Percentiles rank a stretch among this genome's conserved stretches.
Evolutionary conservation across 2,329 filamentous ascomycete species (phyloP).

Genomic region (Aspergillus pseudoterreus): DNA sequence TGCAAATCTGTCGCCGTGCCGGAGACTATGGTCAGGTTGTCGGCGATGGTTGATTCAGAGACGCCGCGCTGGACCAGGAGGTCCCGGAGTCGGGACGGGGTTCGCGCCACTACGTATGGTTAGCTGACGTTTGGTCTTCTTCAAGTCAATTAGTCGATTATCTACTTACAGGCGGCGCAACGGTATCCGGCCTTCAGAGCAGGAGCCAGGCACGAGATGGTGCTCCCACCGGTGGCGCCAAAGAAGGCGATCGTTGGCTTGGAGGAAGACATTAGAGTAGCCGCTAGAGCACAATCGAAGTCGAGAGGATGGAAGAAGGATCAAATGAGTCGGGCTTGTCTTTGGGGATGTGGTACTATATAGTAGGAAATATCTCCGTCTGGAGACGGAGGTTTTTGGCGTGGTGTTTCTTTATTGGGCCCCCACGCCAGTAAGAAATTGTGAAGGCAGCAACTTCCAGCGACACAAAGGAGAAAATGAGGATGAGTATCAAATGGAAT

Average conservation of each 20-base stretch:
- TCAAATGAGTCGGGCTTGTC: no score
- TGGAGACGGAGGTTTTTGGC: no score
- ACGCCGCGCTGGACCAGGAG: conserved; percentile 43
- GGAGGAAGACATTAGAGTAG: background rate
- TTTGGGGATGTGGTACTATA: no score
- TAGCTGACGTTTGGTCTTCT: background rate
- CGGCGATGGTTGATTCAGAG: conserved; percentile 28
- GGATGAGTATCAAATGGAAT: no score
- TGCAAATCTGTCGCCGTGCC: conserved; percentile 45
- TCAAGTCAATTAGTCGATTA: no score
- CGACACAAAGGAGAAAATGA: no score
- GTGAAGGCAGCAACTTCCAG: no score
- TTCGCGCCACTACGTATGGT: conserved; percentile 40
- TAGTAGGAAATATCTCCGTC: no score
- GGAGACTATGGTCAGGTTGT: conserved; percentile 45
- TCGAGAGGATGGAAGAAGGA: no score
- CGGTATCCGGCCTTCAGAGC: conserved; percentile 44
- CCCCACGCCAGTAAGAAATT: no score
- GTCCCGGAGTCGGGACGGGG: conserved; percentile 46
- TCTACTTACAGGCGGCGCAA: conserved; percentile 36
- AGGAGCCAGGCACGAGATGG: conserved; percentile 41
- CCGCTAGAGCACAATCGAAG: no score
- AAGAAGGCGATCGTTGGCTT: conserved; percentile 47
- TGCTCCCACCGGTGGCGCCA: conserved; percentile 51
- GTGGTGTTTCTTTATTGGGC: no score